Conservation (phyloP, 768 basidiomycete genomes). For the Gymnopilus dilepis region DNA sequence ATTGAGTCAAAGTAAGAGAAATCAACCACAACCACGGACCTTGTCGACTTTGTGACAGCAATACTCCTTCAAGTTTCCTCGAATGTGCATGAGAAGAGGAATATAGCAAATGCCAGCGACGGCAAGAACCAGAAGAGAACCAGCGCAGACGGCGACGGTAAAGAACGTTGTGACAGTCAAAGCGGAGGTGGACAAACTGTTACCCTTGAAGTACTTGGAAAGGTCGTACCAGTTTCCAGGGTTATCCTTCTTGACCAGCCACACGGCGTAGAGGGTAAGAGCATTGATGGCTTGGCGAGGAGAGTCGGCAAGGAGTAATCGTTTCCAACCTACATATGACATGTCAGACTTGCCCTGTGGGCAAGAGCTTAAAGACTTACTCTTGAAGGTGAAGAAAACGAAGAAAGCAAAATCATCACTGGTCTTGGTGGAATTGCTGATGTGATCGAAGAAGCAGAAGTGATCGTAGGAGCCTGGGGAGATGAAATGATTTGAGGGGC, state of each 20-base stretch:
- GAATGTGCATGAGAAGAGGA: constrained; percentile 94
- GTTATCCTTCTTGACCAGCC: constrained; percentile 43
- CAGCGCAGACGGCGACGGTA: constrained; percentile 86
- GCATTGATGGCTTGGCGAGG: constrained; percentile 98
- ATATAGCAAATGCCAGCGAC: constrained; percentile 88
- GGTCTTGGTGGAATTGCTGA: constrained; percentile 92
- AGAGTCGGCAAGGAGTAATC: constrained; percentile 80
- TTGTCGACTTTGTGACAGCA: constrained; percentile 99
- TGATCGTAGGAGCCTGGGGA: constrained; percentile 88
- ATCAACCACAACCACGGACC: constrained; percentile 45
- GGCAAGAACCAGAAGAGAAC: constrained; percentile 81
- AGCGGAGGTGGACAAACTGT: constrained; percentile 78
- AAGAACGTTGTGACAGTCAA: constrained; percentile 89
- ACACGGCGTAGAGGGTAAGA: constrained; percentile 95
- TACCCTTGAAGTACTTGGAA: constrained; percentile 79
- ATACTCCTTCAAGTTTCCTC: constrained; percentile 99
- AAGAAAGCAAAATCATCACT: constrained; percentile 99
- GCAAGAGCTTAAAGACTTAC: constrained; percentile 44
- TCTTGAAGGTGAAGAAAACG: constrained; percentile 99
- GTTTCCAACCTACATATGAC: constrained; percentile 49
- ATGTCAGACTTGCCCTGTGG: constrained; percentile 2
- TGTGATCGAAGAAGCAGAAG: constrained; percentile 98
- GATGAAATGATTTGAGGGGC: constrained; percentile 14
- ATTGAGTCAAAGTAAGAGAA: neutral
- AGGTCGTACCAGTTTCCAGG: constrained; percentile 67